These are phyloP conservation scores for Protea cynaroides DNA, from an alignment of 164 flowering plant species.

Conservation along the genomic window DNA sequence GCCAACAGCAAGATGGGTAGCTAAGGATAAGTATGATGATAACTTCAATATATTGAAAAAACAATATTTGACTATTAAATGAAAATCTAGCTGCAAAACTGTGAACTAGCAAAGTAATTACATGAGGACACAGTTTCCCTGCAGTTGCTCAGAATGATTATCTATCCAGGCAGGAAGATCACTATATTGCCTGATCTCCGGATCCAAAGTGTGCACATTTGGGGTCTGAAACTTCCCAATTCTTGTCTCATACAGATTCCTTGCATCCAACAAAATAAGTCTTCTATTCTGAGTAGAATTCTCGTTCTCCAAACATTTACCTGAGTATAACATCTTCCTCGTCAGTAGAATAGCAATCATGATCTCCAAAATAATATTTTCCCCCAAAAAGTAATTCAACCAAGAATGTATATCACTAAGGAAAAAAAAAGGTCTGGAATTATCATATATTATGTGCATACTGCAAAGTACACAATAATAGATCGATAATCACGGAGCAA, in stretches of 20 bases:
- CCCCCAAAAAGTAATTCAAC: too few species aligned
- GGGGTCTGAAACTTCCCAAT: constrained; percentile 78
- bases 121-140: constrained; percentile 75
- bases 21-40: not conserved
- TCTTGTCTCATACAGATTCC: constrained; percentile 92
- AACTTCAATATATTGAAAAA: not conserved
- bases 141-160: constrained; percentile 50
- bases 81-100: not conserved
- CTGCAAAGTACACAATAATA: not conserved
- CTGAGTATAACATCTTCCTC: constrained; percentile 15
- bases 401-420: not conserved
- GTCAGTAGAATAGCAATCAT: constrained; percentile 7
- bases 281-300: constrained; percentile 17
- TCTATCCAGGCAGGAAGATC: constrained; percentile 90
- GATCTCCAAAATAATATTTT: not conserved
- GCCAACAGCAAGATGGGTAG: not conserved
- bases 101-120: constrained; percentile 27
- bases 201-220: constrained; percentile 77
- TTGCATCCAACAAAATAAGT: constrained; percentile 76
- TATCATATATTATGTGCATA: not conserved
- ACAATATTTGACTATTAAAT: too few species aligned
- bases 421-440: too few species aligned
- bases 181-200: constrained; percentile 87
- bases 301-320: constrained; percentile 25
- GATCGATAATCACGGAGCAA: not conserved